Conservation (phyloP, 495 filamentous ascomycete species). For the Xylaria grammica region DNA sequence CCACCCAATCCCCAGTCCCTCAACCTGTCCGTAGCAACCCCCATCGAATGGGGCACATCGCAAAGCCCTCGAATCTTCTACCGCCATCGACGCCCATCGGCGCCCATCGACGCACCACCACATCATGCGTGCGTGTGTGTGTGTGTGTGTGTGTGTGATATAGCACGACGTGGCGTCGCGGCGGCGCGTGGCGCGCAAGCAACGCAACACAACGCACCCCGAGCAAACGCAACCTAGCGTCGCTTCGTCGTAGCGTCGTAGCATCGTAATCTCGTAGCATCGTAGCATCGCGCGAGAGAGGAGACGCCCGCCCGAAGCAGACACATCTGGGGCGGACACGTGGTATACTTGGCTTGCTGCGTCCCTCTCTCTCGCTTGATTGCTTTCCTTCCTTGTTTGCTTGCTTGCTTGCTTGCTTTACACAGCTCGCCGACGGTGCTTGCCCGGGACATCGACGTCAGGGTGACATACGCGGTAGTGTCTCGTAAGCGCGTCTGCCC, state of each 20-base stretch:
- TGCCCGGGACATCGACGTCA: slow-evolving; percentile 80
- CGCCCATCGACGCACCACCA: too few relatives aligned
- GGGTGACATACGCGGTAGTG: slow-evolving; percentile 93
- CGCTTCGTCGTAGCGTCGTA: neutral
- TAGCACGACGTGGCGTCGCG: slow-evolving; percentile 9
- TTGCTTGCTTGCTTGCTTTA: slow-evolving; percentile 8
- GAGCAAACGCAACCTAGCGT: too few relatives aligned
- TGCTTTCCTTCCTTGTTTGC: neutral
- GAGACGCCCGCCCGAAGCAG: neutral
- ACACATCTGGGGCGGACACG: slow-evolving; percentile 15
- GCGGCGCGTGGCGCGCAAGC: neutral
- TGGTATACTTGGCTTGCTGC: slow-evolving; percentile 9
- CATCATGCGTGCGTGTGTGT: too few relatives aligned
- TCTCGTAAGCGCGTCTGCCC: slow-evolving; percentile 88
- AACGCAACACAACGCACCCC: slow-evolving; percentile 1
- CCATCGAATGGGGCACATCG: too few relatives aligned
- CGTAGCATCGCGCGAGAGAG: neutral
- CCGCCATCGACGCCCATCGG: slow-evolving; percentile 14
- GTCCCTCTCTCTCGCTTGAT: too few relatives aligned
- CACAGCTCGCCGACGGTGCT: slow-evolving; percentile 52
- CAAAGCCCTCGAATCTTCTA: slow-evolving; percentile 13
- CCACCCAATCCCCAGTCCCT: too few relatives aligned
- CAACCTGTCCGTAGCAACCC: too few relatives aligned
- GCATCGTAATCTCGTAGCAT: too few relatives aligned
- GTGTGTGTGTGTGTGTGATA: too few relatives aligned